These are phyloP conservation scores for Betula pendula DNA, from an alignment of 306 rosid genomes.

Conservation along the genomic window DNA sequence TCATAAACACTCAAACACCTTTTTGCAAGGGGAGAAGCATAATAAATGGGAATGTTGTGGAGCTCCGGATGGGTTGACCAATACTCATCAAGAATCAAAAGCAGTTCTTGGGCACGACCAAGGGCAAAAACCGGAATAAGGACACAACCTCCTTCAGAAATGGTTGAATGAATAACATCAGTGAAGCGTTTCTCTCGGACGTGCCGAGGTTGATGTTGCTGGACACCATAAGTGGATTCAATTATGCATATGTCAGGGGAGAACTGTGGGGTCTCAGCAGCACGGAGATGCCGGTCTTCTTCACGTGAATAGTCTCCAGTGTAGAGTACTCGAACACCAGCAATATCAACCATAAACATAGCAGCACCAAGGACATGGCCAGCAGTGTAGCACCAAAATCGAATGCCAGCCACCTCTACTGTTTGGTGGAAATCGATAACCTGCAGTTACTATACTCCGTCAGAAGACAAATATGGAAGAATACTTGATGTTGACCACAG, in stretches of 20 bases:
- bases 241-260: slow-evolving; percentile 95
- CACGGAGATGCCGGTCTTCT: slow-evolving; percentile 94
- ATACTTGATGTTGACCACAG: background rate
- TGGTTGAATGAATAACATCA: slow-evolving; percentile 80
- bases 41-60: slow-evolving; percentile 81
- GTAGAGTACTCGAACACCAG: slow-evolving; percentile 86
- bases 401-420: slow-evolving; percentile 82
- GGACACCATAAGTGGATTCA: slow-evolving; percentile 92
- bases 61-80: slow-evolving; percentile 96
- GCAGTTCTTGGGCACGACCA: slow-evolving; percentile 95
- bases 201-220: slow-evolving; percentile 90
- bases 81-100: slow-evolving; percentile 89
- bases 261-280: slow-evolving; percentile 94
- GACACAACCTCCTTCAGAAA: slow-evolving; percentile 96
- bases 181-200: slow-evolving; percentile 87
- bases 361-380: slow-evolving; percentile 99
- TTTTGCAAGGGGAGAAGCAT: slow-evolving; percentile 97
- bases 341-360: slow-evolving; percentile 99
- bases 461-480: slow-evolving; percentile 15
- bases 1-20: slow-evolving; percentile 87
- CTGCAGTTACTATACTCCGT: slow-evolving; percentile 50
- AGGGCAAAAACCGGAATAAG: slow-evolving; percentile 91
- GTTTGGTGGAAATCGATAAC: slow-evolving; percentile 98
- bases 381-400: slow-evolving; percentile 98
- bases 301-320: slow-evolving; percentile 99